Conservation (phyloP, 2,329 filamentous ascomycete genomes). For the Emmonsia crescens region DNA sequence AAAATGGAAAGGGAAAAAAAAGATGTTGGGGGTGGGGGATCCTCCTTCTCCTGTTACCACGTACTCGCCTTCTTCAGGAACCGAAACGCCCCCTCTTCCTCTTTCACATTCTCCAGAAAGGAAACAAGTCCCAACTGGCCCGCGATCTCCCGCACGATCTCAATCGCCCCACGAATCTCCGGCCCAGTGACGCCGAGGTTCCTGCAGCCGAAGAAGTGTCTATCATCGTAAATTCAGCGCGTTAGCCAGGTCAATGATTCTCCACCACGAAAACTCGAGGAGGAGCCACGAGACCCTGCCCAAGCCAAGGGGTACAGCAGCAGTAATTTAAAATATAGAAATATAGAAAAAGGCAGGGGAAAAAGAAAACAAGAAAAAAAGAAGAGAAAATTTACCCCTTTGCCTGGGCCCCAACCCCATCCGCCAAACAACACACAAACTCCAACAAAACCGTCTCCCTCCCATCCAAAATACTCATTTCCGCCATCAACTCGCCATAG, state of each 20-base stretch:
- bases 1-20: no score
- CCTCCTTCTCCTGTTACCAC: neutral
- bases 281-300: no score
- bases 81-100: neutral
- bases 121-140: conserved; percentile 9
- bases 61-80: conserved; percentile 8
- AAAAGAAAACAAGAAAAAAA: neutral
- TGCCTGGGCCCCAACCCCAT: conserved; percentile 19
- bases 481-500: conserved; percentile 21
- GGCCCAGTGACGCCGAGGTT: conserved; percentile 17
- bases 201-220: conserved; percentile 20
- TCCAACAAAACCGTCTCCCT: conserved; percentile 21
- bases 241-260: neutral
- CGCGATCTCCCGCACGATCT: conserved; percentile 15
- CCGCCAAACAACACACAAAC: conserved; percentile 22
- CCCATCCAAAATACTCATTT: conserved; percentile 16
- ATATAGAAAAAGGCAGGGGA: neutral
- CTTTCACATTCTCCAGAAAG: neutral
- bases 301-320: no score
- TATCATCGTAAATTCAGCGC: neutral
- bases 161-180: conserved; percentile 14
- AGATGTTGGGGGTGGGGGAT: no score
- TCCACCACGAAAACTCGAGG: neutral
- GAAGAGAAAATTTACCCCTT: conserved; percentile 17
- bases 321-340: no score